Evolutionary conservation across 495 filamentous ascomycete genomes (phyloP), one percentile per base, ranked within the genome.

Genomic region (Xylona heveae): DNA sequence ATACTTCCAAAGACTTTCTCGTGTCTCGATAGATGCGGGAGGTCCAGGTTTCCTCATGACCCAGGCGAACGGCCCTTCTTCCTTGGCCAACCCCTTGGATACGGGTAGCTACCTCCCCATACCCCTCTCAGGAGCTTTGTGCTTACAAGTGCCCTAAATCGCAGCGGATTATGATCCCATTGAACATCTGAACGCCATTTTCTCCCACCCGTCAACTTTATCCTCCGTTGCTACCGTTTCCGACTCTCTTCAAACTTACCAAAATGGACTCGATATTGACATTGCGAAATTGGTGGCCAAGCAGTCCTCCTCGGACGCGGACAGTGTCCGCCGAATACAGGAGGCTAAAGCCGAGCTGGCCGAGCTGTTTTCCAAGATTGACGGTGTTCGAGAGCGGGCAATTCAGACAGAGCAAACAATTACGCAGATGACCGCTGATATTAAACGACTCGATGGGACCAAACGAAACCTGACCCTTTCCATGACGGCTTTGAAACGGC

Each of bases 391-490:
- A 38, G 76, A 74, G 47, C 68, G 85, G 38, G 88, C 88, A 14
- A 64, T 82, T 42, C 71, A 80, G 61, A 93, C 88, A 7, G 90
- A 99, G 55, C 75, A 81, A 44, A 71, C 82, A 25, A 99, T 99
- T 50, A 92, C 85, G 35, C 80, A 84, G 38, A 99, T 99, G 88
- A 99, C 88, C 28, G 85, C 88, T 34, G 90, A 99, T 47, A 99
- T 99, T 52, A 99, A 99, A 54, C 73, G 85, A 43, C 62, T 99
- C 37, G 88, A 99, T 53, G 76, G 76, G 51, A 93, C 85, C 27
- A 99, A 99, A 59, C 73, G 74, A 49, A 95, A 95, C 53, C 64
- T 99, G 14, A 94, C 90, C 8, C 64, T 88, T 27, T 93, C 83
- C 24, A 99, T 99, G 88, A 99, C 88, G 15, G 90, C 83, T 17